Evolutionary conservation across 768 basidiomycete genomes (phyloP).

Genomic region (Plicaturopsis crispa): DNA sequence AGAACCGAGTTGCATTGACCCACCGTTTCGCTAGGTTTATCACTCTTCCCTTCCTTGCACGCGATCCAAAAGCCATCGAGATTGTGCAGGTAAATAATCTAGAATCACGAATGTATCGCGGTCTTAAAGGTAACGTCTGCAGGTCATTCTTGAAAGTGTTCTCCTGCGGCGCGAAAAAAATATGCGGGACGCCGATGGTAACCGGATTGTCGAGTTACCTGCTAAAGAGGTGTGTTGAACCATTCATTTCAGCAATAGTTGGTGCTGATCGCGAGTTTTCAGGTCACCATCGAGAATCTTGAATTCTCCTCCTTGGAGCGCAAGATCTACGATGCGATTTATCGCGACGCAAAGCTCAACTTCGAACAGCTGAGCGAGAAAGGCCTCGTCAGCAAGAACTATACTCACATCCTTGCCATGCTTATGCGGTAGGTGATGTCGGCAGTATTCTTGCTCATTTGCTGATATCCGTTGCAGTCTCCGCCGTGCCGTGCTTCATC

Average conservation of each 20-base stretch:
- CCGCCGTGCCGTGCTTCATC: slow-evolving; percentile 89
- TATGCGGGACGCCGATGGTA: slow-evolving; percentile 83
- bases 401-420: slow-evolving; percentile 88
- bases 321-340: slow-evolving; percentile 86
- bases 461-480: slow-evolving; percentile 36
- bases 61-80: slow-evolving; percentile 88
- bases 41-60: slow-evolving; percentile 84
- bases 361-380: slow-evolving; percentile 77
- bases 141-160: slow-evolving; percentile 85
- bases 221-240: slow-evolving; percentile 59
- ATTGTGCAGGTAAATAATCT: no score
- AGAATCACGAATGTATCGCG: no score
- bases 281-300: slow-evolving; percentile 69
- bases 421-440: slow-evolving; percentile 67
- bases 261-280: slow-evolving; percentile 2
- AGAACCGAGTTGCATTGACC: background rate
- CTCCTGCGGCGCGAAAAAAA: slow-evolving; percentile 88
- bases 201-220: slow-evolving; percentile 83
- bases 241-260: slow-evolving; percentile 2
- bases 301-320: slow-evolving; percentile 76
- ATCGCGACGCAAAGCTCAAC: slow-evolving; percentile 65
- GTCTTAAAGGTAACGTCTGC: no score
- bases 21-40: slow-evolving; percentile 53
- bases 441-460: background rate
- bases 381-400: slow-evolving; percentile 73